Evolutionary conservation across 371 early-diverging fungal species (phyloP).

Genomic region (Mucor circinelloides): DNA sequence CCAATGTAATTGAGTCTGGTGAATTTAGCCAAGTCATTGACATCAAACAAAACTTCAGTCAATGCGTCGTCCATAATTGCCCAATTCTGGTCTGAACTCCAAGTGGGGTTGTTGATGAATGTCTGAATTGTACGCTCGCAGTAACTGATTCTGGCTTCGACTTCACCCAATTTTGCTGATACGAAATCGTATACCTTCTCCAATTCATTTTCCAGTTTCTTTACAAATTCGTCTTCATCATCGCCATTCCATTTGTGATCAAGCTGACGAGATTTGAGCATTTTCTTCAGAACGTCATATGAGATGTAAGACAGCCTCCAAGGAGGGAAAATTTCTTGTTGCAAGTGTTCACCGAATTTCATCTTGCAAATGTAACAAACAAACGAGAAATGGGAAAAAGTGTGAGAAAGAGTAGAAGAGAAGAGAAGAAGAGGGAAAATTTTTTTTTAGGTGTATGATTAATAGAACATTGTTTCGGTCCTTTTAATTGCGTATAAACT

Average conservation of each 20-base stretch:
- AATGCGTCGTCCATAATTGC: constrained; percentile 47
- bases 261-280: constrained; percentile 17
- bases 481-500: not conserved
- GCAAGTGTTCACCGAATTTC: constrained; percentile 38
- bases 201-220: constrained; percentile 72
- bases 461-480: not conserved
- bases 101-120: constrained; percentile 37
- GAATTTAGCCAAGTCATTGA: constrained; percentile 87
- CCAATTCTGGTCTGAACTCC: constrained; percentile 42
- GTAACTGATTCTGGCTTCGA: constrained; percentile 79
- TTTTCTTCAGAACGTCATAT: constrained; percentile 27
- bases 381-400: constrained; percentile 7
- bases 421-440: constrained; percentile 4
- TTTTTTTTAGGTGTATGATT: constrained; percentile 6
- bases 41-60: constrained; percentile 64
- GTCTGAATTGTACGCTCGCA: constrained; percentile 76
- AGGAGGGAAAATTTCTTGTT: constrained; percentile 31
- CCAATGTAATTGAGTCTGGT: constrained; percentile 92
- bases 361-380: constrained; percentile 9
- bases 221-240: constrained; percentile 75
- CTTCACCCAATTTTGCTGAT: constrained; percentile 79
- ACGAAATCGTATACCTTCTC: constrained; percentile 86
- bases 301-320: constrained; percentile 30
- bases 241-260: constrained; percentile 54
- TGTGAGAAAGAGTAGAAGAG: not conserved